Evolutionary conservation across 495 filamentous ascomycete species (phyloP).

Genomic region (Copromyces sp.): DNA sequence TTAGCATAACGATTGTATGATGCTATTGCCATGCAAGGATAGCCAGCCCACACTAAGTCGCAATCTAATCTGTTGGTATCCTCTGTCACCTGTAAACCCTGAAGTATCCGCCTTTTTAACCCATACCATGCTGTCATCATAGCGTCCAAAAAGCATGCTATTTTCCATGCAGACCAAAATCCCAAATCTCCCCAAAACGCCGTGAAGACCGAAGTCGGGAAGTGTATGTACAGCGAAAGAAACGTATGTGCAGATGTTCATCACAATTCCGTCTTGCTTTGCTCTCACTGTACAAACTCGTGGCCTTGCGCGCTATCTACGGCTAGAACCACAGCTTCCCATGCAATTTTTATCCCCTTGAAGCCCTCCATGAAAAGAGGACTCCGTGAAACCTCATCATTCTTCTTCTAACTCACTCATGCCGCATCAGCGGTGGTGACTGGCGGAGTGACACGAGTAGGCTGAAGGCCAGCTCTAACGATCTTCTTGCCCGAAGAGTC

Average conservation of each 20-base stretch:
- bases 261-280: background rate
- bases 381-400: background rate
- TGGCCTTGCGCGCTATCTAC: background rate
- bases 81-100: background rate
- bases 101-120: background rate
- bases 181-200: background rate
- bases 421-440: slow-evolving; percentile 65
- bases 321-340: background rate
- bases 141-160: background rate
- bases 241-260: background rate
- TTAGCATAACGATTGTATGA: background rate
- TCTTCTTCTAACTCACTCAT: slow-evolving; percentile 23
- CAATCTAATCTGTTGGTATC: background rate
- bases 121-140: background rate
- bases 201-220: background rate
- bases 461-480: slow-evolving; percentile 81
- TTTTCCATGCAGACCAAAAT: slow-evolving; percentile 1
- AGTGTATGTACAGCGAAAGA: background rate
- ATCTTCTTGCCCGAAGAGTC: slow-evolving; percentile 76
- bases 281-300: background rate
- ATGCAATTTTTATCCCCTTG: background rate
- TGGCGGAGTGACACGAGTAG: slow-evolving; percentile 72
- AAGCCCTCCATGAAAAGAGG: background rate
- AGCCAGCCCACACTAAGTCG: background rate
- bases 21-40: background rate